phyloP scores from a whole-genome alignment of 2,329 filamentous ascomycete species.

The Chlorencoelia australis region DNA sequence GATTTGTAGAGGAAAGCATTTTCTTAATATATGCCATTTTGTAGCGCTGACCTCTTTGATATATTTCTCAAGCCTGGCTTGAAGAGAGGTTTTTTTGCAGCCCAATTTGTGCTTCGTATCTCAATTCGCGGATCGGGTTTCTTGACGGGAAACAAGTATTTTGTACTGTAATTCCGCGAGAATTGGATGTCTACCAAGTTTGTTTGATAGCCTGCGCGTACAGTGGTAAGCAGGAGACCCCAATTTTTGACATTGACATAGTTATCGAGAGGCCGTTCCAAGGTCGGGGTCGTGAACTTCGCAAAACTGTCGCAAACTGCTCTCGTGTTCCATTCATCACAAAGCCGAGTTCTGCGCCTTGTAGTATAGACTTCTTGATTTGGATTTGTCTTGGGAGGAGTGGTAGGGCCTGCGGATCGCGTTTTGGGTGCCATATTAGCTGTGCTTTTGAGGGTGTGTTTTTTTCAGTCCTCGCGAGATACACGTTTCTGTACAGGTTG shows the following conservation, averaged over 20 bases:
- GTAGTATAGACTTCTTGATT: no score
- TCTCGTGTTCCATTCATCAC: not conserved
- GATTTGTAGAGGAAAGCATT: not conserved
- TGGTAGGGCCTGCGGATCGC: no score
- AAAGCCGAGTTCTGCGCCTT: not conserved
- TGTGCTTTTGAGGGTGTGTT: no score
- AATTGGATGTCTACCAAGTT: not conserved
- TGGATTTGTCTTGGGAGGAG: no score
- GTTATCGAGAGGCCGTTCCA: no score
- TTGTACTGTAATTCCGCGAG: not conserved
- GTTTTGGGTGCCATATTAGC: no score
- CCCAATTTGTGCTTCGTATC: not conserved
- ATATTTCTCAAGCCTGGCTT: not conserved
- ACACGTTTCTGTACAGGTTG: no score
- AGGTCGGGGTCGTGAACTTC: not conserved
- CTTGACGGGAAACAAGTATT: not conserved
- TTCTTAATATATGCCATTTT: not conserved
- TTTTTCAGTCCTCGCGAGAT: no score
- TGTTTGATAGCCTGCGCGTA: not conserved
- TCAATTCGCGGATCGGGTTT: not conserved
- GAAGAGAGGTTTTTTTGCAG: not conserved
- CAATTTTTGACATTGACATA: not conserved
- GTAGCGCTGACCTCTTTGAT: not conserved
- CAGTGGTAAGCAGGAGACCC: not conserved
- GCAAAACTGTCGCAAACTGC: not conserved